phyloP scores from a whole-genome alignment of 225 moss, liverwort and hornwort species.

The Rhytidiadelphus loreus region DNA sequence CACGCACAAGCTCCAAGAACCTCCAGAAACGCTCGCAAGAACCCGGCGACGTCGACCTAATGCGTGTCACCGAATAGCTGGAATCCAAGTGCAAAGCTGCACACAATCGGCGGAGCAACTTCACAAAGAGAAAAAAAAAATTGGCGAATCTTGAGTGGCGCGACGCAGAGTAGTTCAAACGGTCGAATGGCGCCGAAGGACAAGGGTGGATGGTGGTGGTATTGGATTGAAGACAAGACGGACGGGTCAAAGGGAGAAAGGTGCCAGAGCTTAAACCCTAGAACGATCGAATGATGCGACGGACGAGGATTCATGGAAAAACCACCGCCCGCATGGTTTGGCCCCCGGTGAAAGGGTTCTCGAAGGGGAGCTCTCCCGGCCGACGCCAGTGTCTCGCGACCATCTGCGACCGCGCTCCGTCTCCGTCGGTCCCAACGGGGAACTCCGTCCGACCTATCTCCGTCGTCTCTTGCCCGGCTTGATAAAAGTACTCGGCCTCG shows the following conservation, averaged over 20 bases:
- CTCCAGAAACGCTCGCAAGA: slow-evolving; percentile 1
- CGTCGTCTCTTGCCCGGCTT: neutral
- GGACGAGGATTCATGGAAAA: neutral
- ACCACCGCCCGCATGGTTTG: neutral
- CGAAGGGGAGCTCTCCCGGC: neutral
- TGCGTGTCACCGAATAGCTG: neutral
- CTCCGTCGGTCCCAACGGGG: neutral
- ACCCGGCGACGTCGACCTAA: neutral
- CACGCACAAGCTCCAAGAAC: neutral
- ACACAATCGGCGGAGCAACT: neutral
- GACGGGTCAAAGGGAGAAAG: neutral
- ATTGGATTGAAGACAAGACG: neutral
- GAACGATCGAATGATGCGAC: neutral
- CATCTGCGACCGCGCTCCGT: neutral
- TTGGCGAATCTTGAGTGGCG: neutral
- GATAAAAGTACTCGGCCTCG: neutral
- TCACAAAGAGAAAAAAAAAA: neutral
- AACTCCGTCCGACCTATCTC: neutral
- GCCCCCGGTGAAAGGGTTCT: neutral
- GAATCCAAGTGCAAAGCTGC: neutral
- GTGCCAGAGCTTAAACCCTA: slow-evolving; percentile 18
- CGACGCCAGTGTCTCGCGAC: neutral
- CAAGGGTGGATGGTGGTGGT: neutral
- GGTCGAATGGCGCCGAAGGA: neutral
- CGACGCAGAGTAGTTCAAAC: neutral